These are phyloP conservation scores for Fusarium sp. DNA, from an alignment of 2,329 filamentous ascomycete species.

Conservation along the genomic window DNA sequence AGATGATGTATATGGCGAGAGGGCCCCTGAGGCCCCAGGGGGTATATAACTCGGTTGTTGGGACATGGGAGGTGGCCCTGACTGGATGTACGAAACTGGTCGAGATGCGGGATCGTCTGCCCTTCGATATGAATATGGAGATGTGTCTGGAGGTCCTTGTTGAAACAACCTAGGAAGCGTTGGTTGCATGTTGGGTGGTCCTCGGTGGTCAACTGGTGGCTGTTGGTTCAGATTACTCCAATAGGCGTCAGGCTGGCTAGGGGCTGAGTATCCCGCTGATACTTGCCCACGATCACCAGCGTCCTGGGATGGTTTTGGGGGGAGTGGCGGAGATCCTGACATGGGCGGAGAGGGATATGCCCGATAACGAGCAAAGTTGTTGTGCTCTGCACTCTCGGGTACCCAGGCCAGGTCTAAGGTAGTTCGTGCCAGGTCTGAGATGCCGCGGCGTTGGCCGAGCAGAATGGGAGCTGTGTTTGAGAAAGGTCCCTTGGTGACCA, in stretches of 20 bases:
- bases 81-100: conserved; percentile 46
- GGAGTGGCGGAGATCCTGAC: conserved; percentile 75
- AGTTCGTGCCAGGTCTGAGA: conserved; percentile 66
- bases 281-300: conserved; percentile 66
- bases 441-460: conserved; percentile 71
- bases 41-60: conserved; percentile 45
- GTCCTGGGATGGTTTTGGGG: conserved; percentile 70
- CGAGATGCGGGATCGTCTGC: conserved; percentile 45
- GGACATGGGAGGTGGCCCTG: conserved; percentile 31
- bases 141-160: conserved; percentile 44
- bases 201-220: conserved; percentile 43
- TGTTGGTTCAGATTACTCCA: conserved; percentile 55
- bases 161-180: conserved; percentile 49
- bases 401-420: conserved; percentile 61
- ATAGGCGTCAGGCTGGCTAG: conserved; percentile 64
- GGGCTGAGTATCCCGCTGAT: conserved; percentile 59
- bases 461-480: conserved; percentile 60
- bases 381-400: conserved; percentile 64
- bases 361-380: conserved; percentile 68
- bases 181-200: conserved; percentile 44
- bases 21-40: conserved; percentile 33
- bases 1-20: conserved; percentile 42
- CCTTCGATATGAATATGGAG: conserved; percentile 47
- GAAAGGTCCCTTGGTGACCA: conserved; percentile 65
- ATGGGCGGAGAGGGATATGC: conserved; percentile 81